phyloP scores from a whole-genome alignment of 345 rosid genomes.

The Stellera chamaejasme region DNA sequence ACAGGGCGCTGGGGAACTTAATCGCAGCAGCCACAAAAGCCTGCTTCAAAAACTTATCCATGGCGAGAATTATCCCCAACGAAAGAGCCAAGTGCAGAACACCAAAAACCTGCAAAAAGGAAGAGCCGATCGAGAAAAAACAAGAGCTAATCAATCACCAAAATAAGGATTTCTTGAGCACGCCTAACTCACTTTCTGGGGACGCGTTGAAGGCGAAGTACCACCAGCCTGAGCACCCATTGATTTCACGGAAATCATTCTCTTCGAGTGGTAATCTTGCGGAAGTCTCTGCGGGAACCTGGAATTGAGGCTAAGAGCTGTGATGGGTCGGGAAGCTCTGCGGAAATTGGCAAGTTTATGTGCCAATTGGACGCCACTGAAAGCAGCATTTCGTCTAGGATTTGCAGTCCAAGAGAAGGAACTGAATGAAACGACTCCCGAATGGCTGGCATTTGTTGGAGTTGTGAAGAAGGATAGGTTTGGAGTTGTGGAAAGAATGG shows the following conservation, averaged over 20 bases:
- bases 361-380: conserved; percentile 10
- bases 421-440: conserved; percentile 6
- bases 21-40: conserved; percentile 84
- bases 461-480: conserved; percentile 19
- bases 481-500: conserved; percentile 23
- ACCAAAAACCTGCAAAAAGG: conserved; percentile 42
- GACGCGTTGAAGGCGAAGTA: conserved; percentile 36
- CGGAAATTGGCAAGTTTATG: conserved; percentile 6
- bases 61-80: conserved; percentile 76
- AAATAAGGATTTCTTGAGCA: not conserved
- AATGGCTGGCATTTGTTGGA: conserved; percentile 16
- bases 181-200: conserved; percentile 30
- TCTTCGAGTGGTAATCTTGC: conserved; percentile 14
- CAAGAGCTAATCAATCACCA: too few species aligned
- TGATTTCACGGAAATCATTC: conserved; percentile 31
- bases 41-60: conserved; percentile 58
- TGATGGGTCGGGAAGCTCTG: conserved; percentile 4
- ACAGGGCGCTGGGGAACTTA: conserved; percentile 90
- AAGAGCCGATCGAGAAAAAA: not conserved
- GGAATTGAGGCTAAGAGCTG: conserved; percentile 12
- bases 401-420: conserved; percentile 10
- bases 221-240: conserved; percentile 30
- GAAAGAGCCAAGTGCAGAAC: conserved; percentile 61
- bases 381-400: conserved; percentile 11
- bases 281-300: conserved; percentile 40